Evolutionary conservation across 495 filamentous ascomycete genomes (phyloP).

Genomic region (Penicillium canariense): DNA sequence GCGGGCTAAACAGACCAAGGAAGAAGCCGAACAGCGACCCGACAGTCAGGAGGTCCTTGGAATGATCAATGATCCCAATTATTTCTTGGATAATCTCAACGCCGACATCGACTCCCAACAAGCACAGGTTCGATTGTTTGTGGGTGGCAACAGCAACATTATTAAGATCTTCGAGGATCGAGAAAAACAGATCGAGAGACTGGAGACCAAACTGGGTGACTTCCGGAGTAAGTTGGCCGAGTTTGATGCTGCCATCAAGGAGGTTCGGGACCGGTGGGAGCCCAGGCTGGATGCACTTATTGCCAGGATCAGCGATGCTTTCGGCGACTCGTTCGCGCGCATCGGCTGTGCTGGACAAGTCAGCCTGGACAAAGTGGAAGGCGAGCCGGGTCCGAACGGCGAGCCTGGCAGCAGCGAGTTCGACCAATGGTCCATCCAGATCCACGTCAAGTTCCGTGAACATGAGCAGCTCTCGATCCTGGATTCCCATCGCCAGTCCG

Average conservation of each 20-base stretch:
- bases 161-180: slow-evolving; percentile 78
- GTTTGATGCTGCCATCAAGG: slow-evolving; percentile 54
- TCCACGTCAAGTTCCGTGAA: slow-evolving; percentile 90
- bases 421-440: slow-evolving; percentile 89
- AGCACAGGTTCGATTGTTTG: slow-evolving; percentile 72
- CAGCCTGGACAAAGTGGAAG: slow-evolving; percentile 51
- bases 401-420: slow-evolving; percentile 71
- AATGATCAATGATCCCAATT: slow-evolving; percentile 30
- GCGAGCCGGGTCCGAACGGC: slow-evolving; percentile 35
- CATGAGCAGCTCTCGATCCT: slow-evolving; percentile 80
- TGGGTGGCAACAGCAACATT: slow-evolving; percentile 74
- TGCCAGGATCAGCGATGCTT: slow-evolving; percentile 79
- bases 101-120: slow-evolving; percentile 71
- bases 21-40: slow-evolving; percentile 11
- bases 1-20: slow-evolving; percentile 33
- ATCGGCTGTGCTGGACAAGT: slow-evolving; percentile 97
- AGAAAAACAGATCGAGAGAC: slow-evolving; percentile 53
- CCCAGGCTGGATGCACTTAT: slow-evolving; percentile 78
- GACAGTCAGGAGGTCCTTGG: slow-evolving; percentile 33
- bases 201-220: slow-evolving; percentile 47
- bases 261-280: slow-evolving; percentile 69
- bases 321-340: slow-evolving; percentile 83
- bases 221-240: slow-evolving; percentile 47
- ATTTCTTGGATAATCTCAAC: slow-evolving; percentile 63
- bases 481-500: slow-evolving; percentile 89